Evolutionary conservation across 1,284 basidiomycete species (phyloP).

Genomic region (Boletus calvinii): DNA sequence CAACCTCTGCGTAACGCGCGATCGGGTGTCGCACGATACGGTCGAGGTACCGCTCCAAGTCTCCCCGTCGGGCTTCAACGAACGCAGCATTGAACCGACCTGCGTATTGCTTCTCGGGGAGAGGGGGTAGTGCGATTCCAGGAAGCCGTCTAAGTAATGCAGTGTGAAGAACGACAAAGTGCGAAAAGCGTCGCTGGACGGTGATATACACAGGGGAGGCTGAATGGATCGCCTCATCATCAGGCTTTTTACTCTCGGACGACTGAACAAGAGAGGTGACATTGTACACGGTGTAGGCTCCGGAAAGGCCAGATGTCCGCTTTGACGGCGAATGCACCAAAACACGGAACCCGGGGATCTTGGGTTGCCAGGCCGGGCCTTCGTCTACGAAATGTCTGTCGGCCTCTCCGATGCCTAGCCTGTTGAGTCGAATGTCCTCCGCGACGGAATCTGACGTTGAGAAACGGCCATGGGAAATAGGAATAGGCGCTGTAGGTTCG

Average conservation of each 20-base stretch:
- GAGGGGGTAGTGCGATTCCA: slow-evolving; percentile 74
- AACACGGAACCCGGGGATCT: slow-evolving; percentile 68
- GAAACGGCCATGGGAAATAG: slow-evolving; percentile 27
- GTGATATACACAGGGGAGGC: slow-evolving; percentile 55
- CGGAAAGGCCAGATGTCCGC: slow-evolving; percentile 60
- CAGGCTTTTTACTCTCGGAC: slow-evolving; percentile 28
- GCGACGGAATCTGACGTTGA: slow-evolving; percentile 38
- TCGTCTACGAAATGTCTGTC: slow-evolving; percentile 72
- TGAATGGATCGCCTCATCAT: slow-evolving; percentile 24
- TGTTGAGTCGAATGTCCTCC: slow-evolving; percentile 36
- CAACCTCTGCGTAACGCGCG: slow-evolving; percentile 72
- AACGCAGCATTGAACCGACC: slow-evolving; percentile 79
- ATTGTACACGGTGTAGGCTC: slow-evolving; percentile 73
- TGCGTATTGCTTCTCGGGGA: slow-evolving; percentile 82
- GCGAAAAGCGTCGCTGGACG: slow-evolving; percentile 79
- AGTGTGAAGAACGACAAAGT: slow-evolving; percentile 77
- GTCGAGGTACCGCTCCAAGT: slow-evolving; percentile 75
- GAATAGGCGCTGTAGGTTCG: slow-evolving; percentile 21
- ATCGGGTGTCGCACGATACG: slow-evolving; percentile 76
- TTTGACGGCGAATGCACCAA: slow-evolving; percentile 81
- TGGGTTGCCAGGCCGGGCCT: slow-evolving; percentile 72
- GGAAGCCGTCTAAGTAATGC: slow-evolving; percentile 65
- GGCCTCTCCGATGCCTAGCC: slow-evolving; percentile 48
- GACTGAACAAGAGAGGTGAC: slow-evolving; percentile 70
- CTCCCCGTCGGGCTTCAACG: slow-evolving; percentile 76